Evolutionary conservation across 768 basidiomycete genomes (phyloP), one percentile per base, ranked within the genome.

Genomic region (Lentinula sp.): DNA sequence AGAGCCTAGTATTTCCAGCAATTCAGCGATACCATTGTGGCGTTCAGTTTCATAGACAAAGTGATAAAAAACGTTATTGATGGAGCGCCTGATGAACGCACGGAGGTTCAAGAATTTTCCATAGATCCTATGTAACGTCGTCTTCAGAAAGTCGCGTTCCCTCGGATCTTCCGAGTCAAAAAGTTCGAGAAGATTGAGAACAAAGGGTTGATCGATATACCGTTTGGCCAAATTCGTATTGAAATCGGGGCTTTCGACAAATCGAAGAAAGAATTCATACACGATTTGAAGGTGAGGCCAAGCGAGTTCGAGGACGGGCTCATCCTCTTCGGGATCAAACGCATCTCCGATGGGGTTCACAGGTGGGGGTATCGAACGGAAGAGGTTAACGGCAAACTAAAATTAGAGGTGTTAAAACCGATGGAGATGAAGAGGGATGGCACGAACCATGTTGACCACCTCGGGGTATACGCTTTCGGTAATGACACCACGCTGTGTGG

Each of bases 211-310:
- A 71, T 98, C 97, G 70, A 99, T 94, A 74, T 94, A 97, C 60
- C 93, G 91, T 76, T 98, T 99, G 63, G 97, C 97, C 64, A 95
- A 77, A 73, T 97, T 97, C 64, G 93, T 95, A 81, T 96, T 98
- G 79, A 99, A 98, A 73, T 99, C 97, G 16, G 91, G 91, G 67
- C 87, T 91, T 75, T 99, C 97, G 62, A 99, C 91, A 71, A 99
- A 99, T 42, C 97, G 90, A 36, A 99, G 87, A 85, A 99, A 99
- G 76, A 99, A 98, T 75, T 99, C 97, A 78, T 99, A 99, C 57
- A 99, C 97, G 66, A 99, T 95, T 73, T 99, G 95, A 60, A 99
- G 83, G 73, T 99, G 97, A 43, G 97, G 97, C 97, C 97, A 99
- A 32, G 97, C 97, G 61, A 98, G 90, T 72, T 99, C 97, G 62